A percentile compares a stretch with the other conserved stretches of the same genome.
phyloP scores from a whole-genome alignment of 257 asterid genomes.

The Orobanche coerulescens region DNA sequence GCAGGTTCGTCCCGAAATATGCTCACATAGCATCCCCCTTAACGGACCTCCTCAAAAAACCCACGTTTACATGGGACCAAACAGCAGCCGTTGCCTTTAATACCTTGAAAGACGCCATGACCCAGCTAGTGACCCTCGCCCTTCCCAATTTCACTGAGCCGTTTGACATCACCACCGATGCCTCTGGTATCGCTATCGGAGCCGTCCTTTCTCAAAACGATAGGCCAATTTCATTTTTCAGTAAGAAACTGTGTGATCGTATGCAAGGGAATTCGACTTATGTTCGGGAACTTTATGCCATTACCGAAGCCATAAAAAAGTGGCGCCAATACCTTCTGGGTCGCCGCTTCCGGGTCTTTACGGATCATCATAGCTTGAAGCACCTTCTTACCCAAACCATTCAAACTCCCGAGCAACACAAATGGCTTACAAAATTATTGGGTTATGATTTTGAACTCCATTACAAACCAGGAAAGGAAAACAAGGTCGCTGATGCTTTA shows the following conservation, averaged over 20 bases:
- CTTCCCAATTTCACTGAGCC: not conserved
- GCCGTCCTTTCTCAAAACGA: not conserved
- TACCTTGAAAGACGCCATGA: not conserved
- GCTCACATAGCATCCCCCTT: not conserved
- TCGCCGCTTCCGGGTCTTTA: not conserved
- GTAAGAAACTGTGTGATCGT: not conserved
- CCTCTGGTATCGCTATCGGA: not conserved
- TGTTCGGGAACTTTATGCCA: not conserved
- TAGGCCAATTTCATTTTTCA: not conserved
- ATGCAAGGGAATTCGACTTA: not conserved
- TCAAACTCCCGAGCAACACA: too few species aligned
- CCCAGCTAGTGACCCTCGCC: not conserved
- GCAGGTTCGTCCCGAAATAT: not conserved
- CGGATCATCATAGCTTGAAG: too few species aligned
- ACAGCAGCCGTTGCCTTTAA: not conserved
- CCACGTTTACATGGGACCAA: not conserved
- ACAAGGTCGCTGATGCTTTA: too few species aligned
- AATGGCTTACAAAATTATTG: too few species aligned
- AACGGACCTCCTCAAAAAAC: not conserved
- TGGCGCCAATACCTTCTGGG: not conserved
- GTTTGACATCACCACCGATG: not conserved
- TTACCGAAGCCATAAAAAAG: not conserved
- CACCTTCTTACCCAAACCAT: too few species aligned
- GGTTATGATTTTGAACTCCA: too few species aligned
- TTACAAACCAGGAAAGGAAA: too few species aligned